Conservation (phyloP, 2,329 filamentous ascomycete species). For the Monilinia fructigena region DNA sequence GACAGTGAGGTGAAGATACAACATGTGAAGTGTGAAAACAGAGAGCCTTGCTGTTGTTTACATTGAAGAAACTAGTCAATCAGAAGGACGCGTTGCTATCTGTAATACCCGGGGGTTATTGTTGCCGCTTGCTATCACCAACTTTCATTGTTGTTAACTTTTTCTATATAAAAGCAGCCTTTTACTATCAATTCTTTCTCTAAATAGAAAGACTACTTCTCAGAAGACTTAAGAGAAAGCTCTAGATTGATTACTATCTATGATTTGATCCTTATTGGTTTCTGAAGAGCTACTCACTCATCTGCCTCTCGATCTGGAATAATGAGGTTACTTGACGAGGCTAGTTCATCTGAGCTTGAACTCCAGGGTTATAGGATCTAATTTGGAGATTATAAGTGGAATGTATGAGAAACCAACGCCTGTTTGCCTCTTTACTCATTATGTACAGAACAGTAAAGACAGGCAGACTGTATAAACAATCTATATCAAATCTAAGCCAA, state of each 20-base stretch:
- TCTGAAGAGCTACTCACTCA: not conserved
- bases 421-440: not conserved
- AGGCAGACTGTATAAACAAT: not conserved
- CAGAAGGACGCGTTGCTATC: not conserved
- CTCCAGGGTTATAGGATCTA: not conserved
- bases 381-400: not conserved
- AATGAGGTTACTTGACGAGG: not conserved
- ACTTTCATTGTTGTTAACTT: not conserved
- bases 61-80: slow-evolving; percentile 4
- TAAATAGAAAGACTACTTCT: not conserved
- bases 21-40: not conserved
- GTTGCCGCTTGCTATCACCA: slow-evolving; percentile 10
- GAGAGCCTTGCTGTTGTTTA: not conserved
- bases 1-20: not conserved
- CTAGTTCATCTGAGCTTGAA: slow-evolving; percentile 1
- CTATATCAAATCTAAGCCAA: not conserved
- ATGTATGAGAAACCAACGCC: not conserved
- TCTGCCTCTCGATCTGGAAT: not conserved
- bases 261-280: not conserved
- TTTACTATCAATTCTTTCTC: not conserved
- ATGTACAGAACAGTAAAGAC: slow-evolving; percentile 7
- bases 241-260: not conserved
- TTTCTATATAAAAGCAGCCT: not conserved
- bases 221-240: not conserved
- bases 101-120: slow-evolving; percentile 1